A percentile compares a stretch with the other conserved stretches of the same genome.
phyloP scores from a whole-genome alignment of 129 eudicot species.

The Escallonia herrerae region DNA sequence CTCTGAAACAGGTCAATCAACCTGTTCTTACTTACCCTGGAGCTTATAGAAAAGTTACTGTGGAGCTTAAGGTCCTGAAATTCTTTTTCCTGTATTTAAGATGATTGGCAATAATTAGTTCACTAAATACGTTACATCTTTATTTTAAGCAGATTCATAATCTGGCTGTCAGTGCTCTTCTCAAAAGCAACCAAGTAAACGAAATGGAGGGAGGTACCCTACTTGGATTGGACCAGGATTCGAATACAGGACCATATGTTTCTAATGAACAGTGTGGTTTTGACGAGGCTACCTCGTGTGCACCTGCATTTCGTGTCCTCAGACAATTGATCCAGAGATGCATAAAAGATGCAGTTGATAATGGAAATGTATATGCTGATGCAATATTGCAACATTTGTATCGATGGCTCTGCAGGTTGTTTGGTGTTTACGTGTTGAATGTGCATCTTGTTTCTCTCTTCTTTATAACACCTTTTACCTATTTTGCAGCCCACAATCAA shows the following conservation, averaged over 20 bases:
- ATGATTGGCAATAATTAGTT: not conserved
- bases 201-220: conserved; percentile 89
- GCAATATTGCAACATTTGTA: conserved; percentile 86
- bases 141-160: conserved; percentile 68
- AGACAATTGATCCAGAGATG: conserved; percentile 87
- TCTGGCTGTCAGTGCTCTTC: conserved; percentile 84
- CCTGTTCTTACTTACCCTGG: conserved; percentile 77
- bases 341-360: conserved; percentile 74
- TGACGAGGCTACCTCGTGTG: conserved; percentile 81
- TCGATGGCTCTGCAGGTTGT: conserved; percentile 99
- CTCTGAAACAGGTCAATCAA: conserved; percentile 61
- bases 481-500: conserved; percentile 72
- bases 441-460: not conserved
- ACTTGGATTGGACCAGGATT: conserved; percentile 67
- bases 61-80: conserved; percentile 79
- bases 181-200: conserved; percentile 86
- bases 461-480: conserved; percentile 13
- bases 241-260: conserved; percentile 33
- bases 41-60: conserved; percentile 86
- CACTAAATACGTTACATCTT: not conserved
- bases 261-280: conserved; percentile 48
- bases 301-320: conserved; percentile 81
- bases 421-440: conserved; percentile 5
- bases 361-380: conserved; percentile 92
- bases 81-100: not conserved